phyloP scores from a whole-genome alignment of 2,329 filamentous ascomycete genomes.

The Atkinsonella texensis region DNA sequence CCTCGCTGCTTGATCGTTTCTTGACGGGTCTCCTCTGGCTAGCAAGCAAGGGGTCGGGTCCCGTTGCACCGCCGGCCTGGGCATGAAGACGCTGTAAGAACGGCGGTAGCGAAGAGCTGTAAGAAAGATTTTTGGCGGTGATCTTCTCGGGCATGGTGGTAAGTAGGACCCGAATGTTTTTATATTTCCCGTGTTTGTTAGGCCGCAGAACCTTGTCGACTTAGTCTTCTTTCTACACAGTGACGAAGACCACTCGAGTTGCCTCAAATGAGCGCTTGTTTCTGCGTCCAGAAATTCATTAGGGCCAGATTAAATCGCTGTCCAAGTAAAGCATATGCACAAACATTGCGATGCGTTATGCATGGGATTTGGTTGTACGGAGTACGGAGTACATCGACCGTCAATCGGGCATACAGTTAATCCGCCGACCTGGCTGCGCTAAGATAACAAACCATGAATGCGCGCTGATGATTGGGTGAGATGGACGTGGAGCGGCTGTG shows the following conservation, averaged over 20 bases:
- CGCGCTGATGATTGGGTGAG: not conserved
- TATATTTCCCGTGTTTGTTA: not conserved
- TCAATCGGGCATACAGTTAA: not conserved
- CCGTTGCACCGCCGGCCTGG: constrained; percentile 34
- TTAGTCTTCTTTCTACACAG: too few relatives aligned
- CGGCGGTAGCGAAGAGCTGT: constrained; percentile 46
- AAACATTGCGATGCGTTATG: not conserved
- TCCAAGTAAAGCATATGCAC: not conserved
- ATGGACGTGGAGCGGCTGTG: not conserved
- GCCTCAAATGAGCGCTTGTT: too few relatives aligned
- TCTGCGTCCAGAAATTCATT: too few relatives aligned
- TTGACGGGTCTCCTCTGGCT: constrained; percentile 36
- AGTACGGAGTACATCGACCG: not conserved
- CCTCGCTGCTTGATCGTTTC: constrained; percentile 49
- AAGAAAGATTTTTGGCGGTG: constrained; percentile 58
- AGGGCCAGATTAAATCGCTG: too few relatives aligned
- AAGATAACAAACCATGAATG: not conserved
- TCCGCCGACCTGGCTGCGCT: too few relatives aligned
- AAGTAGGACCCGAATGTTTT: not conserved
- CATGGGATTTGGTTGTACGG: too few relatives aligned
- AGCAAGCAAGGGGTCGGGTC: constrained; percentile 41
- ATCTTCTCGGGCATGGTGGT: constrained; percentile 44
- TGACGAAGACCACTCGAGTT: too few relatives aligned
- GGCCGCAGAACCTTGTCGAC: not conserved
- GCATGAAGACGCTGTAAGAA: constrained; percentile 48